Evolutionary conservation across 2,329 filamentous ascomycete genomes (phyloP).

Genomic region (Elsinoe australis): DNA sequence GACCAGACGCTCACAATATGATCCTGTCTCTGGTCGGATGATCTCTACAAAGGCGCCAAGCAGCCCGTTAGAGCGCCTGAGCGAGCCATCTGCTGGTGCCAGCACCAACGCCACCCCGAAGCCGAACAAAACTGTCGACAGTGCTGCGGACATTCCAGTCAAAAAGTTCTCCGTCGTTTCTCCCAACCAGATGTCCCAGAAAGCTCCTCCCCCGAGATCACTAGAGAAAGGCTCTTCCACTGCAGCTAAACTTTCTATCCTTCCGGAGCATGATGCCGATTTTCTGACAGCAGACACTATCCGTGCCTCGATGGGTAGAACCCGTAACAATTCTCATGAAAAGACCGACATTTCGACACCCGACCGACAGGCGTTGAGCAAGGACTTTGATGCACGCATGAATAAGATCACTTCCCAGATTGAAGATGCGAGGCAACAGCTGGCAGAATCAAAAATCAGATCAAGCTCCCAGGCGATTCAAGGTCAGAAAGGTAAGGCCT

Average conservation of each 20-base stretch:
- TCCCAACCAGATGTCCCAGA: too few relatives aligned
- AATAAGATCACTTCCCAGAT: constrained; percentile 20
- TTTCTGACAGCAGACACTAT: constrained; percentile 36
- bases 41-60: constrained; percentile 19
- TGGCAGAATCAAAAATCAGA: constrained; percentile 20
- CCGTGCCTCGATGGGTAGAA: constrained; percentile 37
- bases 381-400: constrained; percentile 1
- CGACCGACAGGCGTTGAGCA: neutral
- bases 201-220: too few relatives aligned
- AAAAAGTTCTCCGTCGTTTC: too few relatives aligned
- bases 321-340: constrained; percentile 21
- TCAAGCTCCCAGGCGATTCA: constrained; percentile 14
- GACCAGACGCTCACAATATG: constrained; percentile 29
- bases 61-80: too few relatives aligned
- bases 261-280: constrained; percentile 36
- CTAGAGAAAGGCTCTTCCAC: constrained; percentile 10
- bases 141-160: constrained; percentile 20
- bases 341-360: constrained; percentile 19
- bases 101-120: neutral
- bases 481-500: constrained; percentile 2
- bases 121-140: neutral
- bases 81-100: too few relatives aligned
- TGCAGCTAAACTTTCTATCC: constrained; percentile 27
- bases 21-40: constrained; percentile 35
- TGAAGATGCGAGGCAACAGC: constrained; percentile 28